Evolutionary conservation across 116 monocot species (phyloP), one percentile per base, ranked within the genome.

Genomic region (Phalaenopsis hybrid): DNA sequence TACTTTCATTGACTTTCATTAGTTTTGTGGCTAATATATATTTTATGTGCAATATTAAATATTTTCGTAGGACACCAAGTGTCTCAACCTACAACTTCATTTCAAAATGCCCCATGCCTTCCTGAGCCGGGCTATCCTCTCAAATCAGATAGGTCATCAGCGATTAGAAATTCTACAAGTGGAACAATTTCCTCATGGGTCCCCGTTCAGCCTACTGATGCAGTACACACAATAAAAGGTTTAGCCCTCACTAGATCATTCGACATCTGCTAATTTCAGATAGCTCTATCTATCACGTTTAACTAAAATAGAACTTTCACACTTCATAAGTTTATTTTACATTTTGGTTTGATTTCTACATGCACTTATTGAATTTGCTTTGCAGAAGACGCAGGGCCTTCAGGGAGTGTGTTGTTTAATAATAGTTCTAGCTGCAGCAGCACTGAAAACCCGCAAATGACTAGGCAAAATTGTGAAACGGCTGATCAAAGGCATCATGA

Each of bases 401-500:
- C 57, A 10, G 81, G 79, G 37, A 50, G 52, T 82, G 76, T 67
- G 63, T 20, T 78, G 81, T 10, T 73, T 50, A 82, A 78, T 73
- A 87, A 85, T 75, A 78, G 84, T 44, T 81, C 67, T 74, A 81
- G 69, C 57, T 76, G 51, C 50, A 84, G 84, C 80, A 87, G 87
- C 69, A 80, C 63, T 43, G 80, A 77, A 45, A 91, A 85, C 69
- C 80, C 79, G 58, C 17, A 80, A 82, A 59, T 41, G 28, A 79
- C 69, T 28, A 78, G 80, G 80, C 82, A 75, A 80, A 55, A 44
- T 85, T 82, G 74, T 72, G 86, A 91, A 67, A 73, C 57, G 50
- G 61, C 80, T 70, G 88, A 81, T 68, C 86, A 86, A 82, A 88
- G 65, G 48, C 75, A 81, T 73, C 75, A 84, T 58, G 79, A 50